Percentiles rank a stretch among this genome's conserved stretches.
Evolutionary conservation across 306 rosid species (phyloP).

Genomic region (Crataegus laevigata): DNA sequence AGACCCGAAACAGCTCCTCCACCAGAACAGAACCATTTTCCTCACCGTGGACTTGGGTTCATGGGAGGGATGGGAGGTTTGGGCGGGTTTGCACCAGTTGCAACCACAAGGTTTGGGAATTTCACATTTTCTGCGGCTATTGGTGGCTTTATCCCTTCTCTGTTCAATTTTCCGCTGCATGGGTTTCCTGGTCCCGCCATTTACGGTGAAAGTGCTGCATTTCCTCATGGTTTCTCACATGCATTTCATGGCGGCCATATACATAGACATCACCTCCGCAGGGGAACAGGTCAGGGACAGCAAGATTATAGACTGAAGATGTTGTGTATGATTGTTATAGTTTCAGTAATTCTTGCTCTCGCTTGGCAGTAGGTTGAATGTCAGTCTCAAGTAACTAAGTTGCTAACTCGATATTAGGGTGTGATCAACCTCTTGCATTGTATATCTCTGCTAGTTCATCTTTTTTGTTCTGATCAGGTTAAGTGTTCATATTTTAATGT

Average conservation of each 20-base stretch:
- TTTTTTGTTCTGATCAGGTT: not conserved
- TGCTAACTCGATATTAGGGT: slow-evolving; percentile 3
- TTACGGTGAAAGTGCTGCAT: slow-evolving; percentile 46
- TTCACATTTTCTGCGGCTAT: slow-evolving; percentile 70
- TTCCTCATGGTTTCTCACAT: slow-evolving; percentile 55
- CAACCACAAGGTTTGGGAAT: slow-evolving; percentile 74
- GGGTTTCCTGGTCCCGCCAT: slow-evolving; percentile 57
- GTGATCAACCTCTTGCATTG: slow-evolving; percentile 6
- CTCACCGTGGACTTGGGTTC: slow-evolving; percentile 55
- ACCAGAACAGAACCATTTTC: slow-evolving; percentile 57
- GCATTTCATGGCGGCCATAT: slow-evolving; percentile 50
- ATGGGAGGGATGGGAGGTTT: slow-evolving; percentile 56
- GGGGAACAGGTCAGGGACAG: slow-evolving; percentile 40
- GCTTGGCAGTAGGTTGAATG: slow-evolving; percentile 49
- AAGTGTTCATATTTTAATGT: slow-evolving; percentile 32
- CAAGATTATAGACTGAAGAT: slow-evolving; percentile 60
- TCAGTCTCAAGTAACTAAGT: not conserved
- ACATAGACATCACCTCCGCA: slow-evolving; percentile 43
- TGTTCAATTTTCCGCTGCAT: slow-evolving; percentile 63
- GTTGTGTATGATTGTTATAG: slow-evolving; percentile 46
- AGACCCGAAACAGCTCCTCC: slow-evolving; percentile 81
- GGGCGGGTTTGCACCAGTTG: slow-evolving; percentile 66
- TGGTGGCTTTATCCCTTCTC: slow-evolving; percentile 68
- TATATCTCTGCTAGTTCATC: slow-evolving; percentile 28
- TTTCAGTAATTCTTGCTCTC: slow-evolving; percentile 58